These are phyloP conservation scores for Rutstroemia sydowiana DNA, from an alignment of 2,329 filamentous ascomycete species.

Conservation along the genomic window DNA sequence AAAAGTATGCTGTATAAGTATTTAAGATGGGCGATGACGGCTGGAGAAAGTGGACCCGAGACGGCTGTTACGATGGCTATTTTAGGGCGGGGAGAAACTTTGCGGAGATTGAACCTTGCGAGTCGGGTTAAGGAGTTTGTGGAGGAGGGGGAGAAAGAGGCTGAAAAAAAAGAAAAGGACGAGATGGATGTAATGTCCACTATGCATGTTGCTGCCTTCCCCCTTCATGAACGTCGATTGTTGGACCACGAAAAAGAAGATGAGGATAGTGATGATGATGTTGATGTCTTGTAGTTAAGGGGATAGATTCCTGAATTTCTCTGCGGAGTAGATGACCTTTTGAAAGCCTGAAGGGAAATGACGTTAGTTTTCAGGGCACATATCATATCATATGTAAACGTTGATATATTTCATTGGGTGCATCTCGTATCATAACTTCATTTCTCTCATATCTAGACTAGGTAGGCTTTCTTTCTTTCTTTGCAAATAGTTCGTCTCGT, in stretches of 20 bases:
- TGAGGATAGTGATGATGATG: background rate
- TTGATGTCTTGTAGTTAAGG: no score
- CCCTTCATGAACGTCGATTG: no score
- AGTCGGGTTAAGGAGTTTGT: constrained; percentile 10
- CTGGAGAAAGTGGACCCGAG: constrained; percentile 44
- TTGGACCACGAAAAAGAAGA: background rate
- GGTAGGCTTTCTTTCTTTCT: background rate
- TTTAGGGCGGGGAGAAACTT: constrained; percentile 44
- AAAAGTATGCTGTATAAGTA: constrained; percentile 45
- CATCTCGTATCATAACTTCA: constrained; percentile 7
- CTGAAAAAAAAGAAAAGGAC: no score
- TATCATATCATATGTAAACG: background rate
- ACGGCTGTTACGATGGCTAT: constrained; percentile 47
- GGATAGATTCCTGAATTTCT: no score
- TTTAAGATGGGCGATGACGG: constrained; percentile 48
- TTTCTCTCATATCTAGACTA: constrained; percentile 6
- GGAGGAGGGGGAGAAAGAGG: background rate
- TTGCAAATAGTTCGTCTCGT: no score
- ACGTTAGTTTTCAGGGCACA: background rate
- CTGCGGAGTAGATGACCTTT: no score
- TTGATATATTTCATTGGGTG: background rate
- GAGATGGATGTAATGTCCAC: no score
- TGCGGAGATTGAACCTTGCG: constrained; percentile 31
- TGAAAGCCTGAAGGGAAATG: no score
- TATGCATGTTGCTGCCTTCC: no score